These are phyloP conservation scores for Cladosporium oxysporum DNA, from an alignment of 2,329 filamentous ascomycete genomes.

Conservation along the genomic window DNA sequence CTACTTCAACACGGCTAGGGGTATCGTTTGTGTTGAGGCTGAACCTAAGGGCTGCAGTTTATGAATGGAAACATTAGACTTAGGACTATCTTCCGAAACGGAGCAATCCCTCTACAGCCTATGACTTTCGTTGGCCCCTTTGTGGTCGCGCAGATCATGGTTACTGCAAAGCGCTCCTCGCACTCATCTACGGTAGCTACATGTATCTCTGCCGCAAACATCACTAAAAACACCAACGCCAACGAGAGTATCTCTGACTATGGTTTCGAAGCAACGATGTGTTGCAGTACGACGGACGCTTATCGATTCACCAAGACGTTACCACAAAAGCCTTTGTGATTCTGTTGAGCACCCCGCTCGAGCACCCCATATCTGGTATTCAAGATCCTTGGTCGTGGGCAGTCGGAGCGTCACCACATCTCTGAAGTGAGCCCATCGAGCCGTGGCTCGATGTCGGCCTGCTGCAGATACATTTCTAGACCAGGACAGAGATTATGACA, in stretches of 20 bases:
- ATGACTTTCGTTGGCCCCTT: not conserved
- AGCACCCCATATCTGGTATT: not conserved
- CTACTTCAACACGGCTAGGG: not conserved
- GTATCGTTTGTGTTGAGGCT: not conserved
- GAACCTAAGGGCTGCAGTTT: not conserved
- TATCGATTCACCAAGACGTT: not conserved
- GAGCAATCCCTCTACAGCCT: not conserved
- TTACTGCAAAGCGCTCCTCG: not conserved
- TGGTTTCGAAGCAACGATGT: not conserved
- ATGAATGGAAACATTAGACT: not conserved
- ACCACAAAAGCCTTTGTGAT: not conserved
- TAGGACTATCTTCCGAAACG: not conserved
- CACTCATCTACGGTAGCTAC: not conserved
- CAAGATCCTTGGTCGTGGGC: not conserved
- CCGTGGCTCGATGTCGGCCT: not conserved
- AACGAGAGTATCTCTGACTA: not conserved
- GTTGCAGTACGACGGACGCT: not conserved
- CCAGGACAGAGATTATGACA: not conserved
- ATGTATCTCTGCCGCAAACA: not conserved
- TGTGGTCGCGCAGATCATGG: not conserved
- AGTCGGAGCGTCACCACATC: not conserved
- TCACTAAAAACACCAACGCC: not conserved
- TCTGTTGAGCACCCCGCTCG: not conserved
- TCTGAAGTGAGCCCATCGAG: not conserved
- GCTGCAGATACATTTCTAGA: not conserved